phyloP scores from a whole-genome alignment of 768 basidiomycete species.

The Termitomyces sp. region DNA sequence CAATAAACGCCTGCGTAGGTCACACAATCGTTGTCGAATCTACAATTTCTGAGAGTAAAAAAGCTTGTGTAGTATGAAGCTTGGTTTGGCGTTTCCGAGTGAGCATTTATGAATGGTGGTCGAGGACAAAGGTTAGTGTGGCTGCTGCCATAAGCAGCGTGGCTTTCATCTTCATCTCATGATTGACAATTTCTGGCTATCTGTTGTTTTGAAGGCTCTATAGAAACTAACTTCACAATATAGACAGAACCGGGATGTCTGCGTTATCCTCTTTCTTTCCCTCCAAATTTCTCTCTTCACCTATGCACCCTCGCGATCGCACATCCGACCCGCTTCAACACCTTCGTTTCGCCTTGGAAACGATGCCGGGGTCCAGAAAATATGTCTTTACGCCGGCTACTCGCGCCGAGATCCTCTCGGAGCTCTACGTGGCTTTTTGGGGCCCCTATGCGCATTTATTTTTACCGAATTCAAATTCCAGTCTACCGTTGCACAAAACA shows the following conservation, averaged over 20 bases:
- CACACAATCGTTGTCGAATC: not conserved
- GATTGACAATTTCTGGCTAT: slow-evolving; percentile 7
- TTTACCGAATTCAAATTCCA: slow-evolving; percentile 57
- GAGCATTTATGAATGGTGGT: not conserved
- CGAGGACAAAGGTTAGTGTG: slow-evolving; percentile 1
- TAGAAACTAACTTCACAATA: not conserved
- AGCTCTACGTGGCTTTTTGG: slow-evolving; percentile 81
- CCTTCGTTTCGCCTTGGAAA: slow-evolving; percentile 72
- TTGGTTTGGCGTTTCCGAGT: no score
- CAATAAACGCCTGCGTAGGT: not conserved
- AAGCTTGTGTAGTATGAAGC: not conserved
- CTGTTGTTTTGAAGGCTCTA: not conserved
- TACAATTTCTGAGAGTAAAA: no score
- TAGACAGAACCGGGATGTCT: slow-evolving; percentile 14
- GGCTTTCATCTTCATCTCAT: slow-evolving; percentile 5
- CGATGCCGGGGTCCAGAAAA: slow-evolving; percentile 75
- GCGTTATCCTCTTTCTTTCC: slow-evolving; percentile 30
- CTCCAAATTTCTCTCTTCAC: slow-evolving; percentile 45
- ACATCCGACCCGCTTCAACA: slow-evolving; percentile 62
- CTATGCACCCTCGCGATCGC: slow-evolving; percentile 52
- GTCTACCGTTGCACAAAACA: slow-evolving; percentile 56
- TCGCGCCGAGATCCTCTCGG: slow-evolving; percentile 75
- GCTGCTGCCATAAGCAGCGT: slow-evolving; percentile 9
- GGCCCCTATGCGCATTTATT: slow-evolving; percentile 70
- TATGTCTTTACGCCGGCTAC: slow-evolving; percentile 70